phyloP scores from a whole-genome alignment of 768 basidiomycete species.

The Daedaleopsis sinensis region DNA sequence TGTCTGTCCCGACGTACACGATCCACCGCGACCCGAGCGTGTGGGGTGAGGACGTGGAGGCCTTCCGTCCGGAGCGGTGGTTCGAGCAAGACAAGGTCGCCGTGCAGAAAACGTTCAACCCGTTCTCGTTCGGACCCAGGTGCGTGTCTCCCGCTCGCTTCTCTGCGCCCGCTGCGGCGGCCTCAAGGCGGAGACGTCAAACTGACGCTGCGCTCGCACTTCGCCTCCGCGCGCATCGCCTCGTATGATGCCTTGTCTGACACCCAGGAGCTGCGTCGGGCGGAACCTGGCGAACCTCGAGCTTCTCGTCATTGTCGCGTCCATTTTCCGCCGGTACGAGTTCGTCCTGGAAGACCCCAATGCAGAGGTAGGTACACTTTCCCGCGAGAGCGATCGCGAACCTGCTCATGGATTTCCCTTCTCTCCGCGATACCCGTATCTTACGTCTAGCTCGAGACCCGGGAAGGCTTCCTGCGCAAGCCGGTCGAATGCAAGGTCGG shows the following conservation, averaged over 20 bases:
- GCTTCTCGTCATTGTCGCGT: conserved; percentile 78
- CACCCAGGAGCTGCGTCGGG: conserved; percentile 75
- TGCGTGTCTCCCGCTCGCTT: conserved; percentile 31
- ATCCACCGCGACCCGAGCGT: conserved; percentile 72
- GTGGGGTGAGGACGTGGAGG: conserved; percentile 82
- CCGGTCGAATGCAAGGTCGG: conserved; percentile 75
- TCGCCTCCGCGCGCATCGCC: neutral
- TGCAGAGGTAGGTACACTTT: conserved; percentile 47
- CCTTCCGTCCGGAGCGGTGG: conserved; percentile 84
- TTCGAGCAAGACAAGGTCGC: conserved; percentile 65
- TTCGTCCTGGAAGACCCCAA: conserved; percentile 67
- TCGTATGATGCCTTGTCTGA: too few species aligned
- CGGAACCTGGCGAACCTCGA: conserved; percentile 82
- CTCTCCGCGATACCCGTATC: neutral
- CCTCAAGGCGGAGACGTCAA: neutral
- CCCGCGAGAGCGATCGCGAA: neutral
- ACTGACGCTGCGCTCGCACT: neutral
- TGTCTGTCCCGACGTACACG: conserved; percentile 82
- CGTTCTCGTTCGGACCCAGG: conserved; percentile 85
- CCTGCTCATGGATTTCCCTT: neutral
- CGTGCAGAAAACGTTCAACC: conserved; percentile 79
- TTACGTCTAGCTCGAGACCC: conserved; percentile 58
- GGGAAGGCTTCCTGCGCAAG: conserved; percentile 89
- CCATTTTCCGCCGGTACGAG: conserved; percentile 75
- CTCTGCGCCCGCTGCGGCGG: too few species aligned